A percentile compares a stretch with the other conserved stretches of the same genome.
Conservation (phyloP, 306 rosid genomes). For the Inga laurina region DNA sequence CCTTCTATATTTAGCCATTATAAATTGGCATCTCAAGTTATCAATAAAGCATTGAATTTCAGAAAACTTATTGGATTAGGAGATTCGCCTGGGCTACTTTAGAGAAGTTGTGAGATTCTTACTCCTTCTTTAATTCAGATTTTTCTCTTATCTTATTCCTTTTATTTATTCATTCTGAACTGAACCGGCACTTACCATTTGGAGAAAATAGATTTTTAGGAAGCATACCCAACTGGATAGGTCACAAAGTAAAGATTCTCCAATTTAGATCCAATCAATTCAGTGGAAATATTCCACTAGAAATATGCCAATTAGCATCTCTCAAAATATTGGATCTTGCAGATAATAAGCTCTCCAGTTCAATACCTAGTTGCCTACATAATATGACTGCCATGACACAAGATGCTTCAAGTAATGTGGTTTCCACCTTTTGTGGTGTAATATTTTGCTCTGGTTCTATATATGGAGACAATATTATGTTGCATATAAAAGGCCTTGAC, state of each 20-base stretch:
- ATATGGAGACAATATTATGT: background rate
- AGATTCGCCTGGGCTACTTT: no score
- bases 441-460: background rate
- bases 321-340: background rate
- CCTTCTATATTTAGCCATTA: no score
- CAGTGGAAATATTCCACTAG: background rate
- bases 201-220: background rate
- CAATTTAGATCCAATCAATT: background rate
- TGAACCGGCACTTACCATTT: no score
- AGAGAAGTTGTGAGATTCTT: no score
- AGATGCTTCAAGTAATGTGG: background rate
- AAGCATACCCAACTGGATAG: background rate
- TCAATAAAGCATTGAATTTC: no score
- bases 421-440: background rate
- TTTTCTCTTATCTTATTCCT: no score
- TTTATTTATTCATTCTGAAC: no score
- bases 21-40: no score
- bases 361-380: background rate
- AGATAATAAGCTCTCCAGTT: background rate
- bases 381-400: background rate
- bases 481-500: no score
- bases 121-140: no score
- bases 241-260: background rate
- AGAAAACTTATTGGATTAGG: no score
- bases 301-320: background rate